These are phyloP conservation scores for Penicillium taxi DNA, from an alignment of 495 filamentous ascomycete species.

Conservation along the genomic window DNA sequence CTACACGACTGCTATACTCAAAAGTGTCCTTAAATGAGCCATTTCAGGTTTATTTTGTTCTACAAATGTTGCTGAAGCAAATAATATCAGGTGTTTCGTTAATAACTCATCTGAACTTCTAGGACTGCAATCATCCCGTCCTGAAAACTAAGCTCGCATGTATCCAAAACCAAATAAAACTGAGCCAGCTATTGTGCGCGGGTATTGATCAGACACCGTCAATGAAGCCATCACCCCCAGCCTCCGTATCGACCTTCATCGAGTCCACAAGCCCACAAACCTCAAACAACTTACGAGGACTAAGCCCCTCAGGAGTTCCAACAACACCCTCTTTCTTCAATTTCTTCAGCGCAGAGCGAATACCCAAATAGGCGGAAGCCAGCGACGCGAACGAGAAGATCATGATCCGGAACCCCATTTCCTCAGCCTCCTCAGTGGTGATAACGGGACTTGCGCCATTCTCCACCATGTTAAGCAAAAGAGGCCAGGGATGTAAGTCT, in stretches of 20 bases:
- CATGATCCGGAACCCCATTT: slow-evolving; percentile 56
- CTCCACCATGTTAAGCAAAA: slow-evolving; percentile 58
- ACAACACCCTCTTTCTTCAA: slow-evolving; percentile 44
- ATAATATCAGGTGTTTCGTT: too few relatives aligned
- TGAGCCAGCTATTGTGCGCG: not conserved
- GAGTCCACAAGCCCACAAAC: slow-evolving; percentile 52
- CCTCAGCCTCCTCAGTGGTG: slow-evolving; percentile 46
- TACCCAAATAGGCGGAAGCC: slow-evolving; percentile 45
- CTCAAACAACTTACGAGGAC: slow-evolving; percentile 45
- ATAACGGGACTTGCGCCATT: slow-evolving; percentile 52
- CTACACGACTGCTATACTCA: too few relatives aligned
- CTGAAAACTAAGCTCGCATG: not conserved
- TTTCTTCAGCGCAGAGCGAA: slow-evolving; percentile 35
- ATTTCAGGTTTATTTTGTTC: too few relatives aligned
- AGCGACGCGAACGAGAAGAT: slow-evolving; percentile 51
- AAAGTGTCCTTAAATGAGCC: too few relatives aligned
- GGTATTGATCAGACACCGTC: slow-evolving; percentile 31
- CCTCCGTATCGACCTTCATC: slow-evolving; percentile 48
- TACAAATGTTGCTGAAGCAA: too few relatives aligned
- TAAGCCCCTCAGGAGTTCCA: slow-evolving; percentile 39
- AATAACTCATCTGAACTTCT: too few relatives aligned
- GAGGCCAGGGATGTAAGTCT: slow-evolving; percentile 49
- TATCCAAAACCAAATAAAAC: not conserved
- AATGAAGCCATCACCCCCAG: slow-evolving; percentile 44
- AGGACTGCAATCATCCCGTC: too few relatives aligned